These are phyloP conservation scores for Simplicillium sp. DNA, from an alignment of 2,329 filamentous ascomycete species.

Conservation along the genomic window DNA sequence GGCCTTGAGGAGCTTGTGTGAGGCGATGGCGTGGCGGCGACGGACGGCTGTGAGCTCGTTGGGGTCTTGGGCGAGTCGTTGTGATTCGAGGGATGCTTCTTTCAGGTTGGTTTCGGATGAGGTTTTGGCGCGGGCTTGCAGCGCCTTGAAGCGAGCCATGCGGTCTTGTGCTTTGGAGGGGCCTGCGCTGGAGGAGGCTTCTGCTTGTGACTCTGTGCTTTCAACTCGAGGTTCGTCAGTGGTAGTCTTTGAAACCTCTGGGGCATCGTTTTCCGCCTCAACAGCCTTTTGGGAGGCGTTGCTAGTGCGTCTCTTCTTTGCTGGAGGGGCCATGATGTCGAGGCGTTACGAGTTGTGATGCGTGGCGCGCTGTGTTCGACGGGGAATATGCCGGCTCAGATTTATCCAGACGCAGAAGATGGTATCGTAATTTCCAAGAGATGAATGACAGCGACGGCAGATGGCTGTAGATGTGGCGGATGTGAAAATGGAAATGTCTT, in stretches of 20 bases:
- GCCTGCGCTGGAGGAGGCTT: slow-evolving; percentile 13
- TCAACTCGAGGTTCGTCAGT: slow-evolving; percentile 7
- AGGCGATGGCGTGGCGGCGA: slow-evolving; percentile 77
- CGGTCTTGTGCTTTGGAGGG: slow-evolving; percentile 51
- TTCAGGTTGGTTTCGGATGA: slow-evolving; percentile 68
- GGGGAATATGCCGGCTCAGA: too few species aligned
- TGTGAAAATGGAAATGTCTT: too few species aligned
- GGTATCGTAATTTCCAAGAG: too few species aligned
- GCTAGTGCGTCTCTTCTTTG: slow-evolving; percentile 35
- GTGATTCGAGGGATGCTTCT: slow-evolving; percentile 74
- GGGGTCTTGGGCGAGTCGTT: slow-evolving; percentile 69
- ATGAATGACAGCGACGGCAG: too few species aligned
- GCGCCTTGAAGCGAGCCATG: slow-evolving; percentile 74
- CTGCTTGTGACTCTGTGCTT: slow-evolving; percentile 10
- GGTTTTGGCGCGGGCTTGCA: slow-evolving; percentile 70
- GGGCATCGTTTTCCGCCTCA: slow-evolving; percentile 9
- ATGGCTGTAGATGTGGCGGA: too few species aligned
- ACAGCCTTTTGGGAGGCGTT: not conserved
- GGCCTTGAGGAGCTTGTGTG: slow-evolving; percentile 87
- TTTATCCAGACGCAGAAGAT: too few species aligned
- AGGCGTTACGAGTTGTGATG: not conserved
- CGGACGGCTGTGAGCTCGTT: slow-evolving; percentile 68
- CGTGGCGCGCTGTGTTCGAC: too few species aligned
- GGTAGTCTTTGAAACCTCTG: slow-evolving; percentile 9
- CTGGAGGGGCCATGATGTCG: slow-evolving; percentile 26